Percentiles rank a stretch among this genome's conserved stretches.
Evolutionary conservation across 306 rosid species (phyloP).

Genomic region (Calophaca sinica): DNA sequence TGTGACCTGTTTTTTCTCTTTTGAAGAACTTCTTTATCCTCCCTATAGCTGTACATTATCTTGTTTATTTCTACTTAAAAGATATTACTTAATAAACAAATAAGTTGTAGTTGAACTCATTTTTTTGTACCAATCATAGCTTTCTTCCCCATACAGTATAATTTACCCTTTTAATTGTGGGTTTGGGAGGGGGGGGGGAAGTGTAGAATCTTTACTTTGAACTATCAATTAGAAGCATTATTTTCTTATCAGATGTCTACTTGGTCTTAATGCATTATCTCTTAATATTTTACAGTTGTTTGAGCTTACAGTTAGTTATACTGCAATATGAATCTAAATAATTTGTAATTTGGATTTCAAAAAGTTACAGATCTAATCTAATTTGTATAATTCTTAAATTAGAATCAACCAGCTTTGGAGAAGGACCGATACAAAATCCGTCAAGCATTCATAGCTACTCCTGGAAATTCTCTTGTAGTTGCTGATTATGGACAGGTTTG

Average conservation of each 20-base stretch:
- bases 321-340: constrained; percentile 14
- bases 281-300: not conserved
- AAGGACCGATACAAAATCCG: constrained; percentile 98
- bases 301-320: constrained; percentile 16
- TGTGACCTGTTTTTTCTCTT: not conserved
- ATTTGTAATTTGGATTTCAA: constrained; percentile 19
- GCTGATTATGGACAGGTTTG: constrained; percentile 99
- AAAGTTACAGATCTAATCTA: constrained; percentile 33
- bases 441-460: constrained; percentile 93
- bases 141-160: not conserved
- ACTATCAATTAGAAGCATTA: not conserved
- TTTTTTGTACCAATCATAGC: not conserved
- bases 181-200: not conserved
- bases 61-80: constrained; percentile 1
- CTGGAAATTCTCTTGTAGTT: constrained; percentile 93
- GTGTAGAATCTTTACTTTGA: not conserved
- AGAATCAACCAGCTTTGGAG: constrained; percentile 99
- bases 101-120: not conserved
- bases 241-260: constrained; percentile 13
- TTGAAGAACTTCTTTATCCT: not conserved
- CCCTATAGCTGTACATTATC: constrained; percentile 12
- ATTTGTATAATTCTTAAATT: constrained; percentile 43
- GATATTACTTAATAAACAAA: not conserved
- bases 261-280: not conserved
- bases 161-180: not conserved